Evolutionary conservation across 768 basidiomycete species (phyloP), one percentile per base, ranked within the genome.

Genomic region (Macrocybe gigantea): DNA sequence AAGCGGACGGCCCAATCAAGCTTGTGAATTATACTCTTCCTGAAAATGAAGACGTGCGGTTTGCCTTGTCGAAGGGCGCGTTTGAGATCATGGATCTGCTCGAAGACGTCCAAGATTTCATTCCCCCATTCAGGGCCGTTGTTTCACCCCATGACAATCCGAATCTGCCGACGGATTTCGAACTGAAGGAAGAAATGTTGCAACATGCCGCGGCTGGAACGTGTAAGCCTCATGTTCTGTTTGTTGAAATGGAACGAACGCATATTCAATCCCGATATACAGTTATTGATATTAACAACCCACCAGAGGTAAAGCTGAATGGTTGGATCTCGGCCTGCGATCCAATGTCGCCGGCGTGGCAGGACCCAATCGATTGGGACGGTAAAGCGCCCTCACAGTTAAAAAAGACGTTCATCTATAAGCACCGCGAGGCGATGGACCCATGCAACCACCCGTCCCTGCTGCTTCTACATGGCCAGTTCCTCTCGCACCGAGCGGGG

Each of bases 381-480:
- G 22, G 22, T 4, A 22, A 22, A 22, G 22, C 22, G 4, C 22
- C 1, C 22, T 22, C 22, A 1, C 22, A 22, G 38, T 38, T 52
- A 33, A 31, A 31, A 13, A 66, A 64, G 48, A 67, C 68, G 0
- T 77, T 77, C 50, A 74, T 77, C 47, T 59, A 73, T 50, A 62
- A 73, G 37, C 74, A 75, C 59, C 62, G 56, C 6, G 53, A 58
- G 6, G 56, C 69, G 36, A 75, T 76, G 73, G 61, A 75, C 43
- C 70, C 74, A 6, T 78, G 66, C 51, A 49, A 55, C 8, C 64
- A 75, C 45, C 68, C 70, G 6, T 55, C 61, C 39, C 45, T 69
- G 10, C 61, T 71, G 45, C 65, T 68, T 43, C 58, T 65, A 0
- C 74, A 78, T 49, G 71, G 70, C 0, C 70, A 73, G 33, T 77